Percentiles rank a stretch among this genome's conserved stretches.
Evolutionary conservation across 305 asterid species (phyloP).

Genomic region (Ilex paraguariensis): DNA sequence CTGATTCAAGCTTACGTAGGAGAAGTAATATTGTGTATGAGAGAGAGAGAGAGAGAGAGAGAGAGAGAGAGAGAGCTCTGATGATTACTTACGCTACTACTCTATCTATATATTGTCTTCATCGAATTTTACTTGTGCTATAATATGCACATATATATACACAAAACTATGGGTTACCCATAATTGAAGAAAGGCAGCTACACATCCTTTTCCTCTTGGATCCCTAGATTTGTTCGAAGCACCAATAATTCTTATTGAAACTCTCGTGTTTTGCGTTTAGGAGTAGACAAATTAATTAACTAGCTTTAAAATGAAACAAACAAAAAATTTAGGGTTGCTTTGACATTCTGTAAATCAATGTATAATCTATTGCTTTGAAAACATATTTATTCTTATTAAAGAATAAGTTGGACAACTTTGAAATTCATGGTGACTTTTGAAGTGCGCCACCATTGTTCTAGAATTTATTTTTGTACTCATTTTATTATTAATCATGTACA

Average conservation of each 20-base stretch:
- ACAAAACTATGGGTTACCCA: not conserved
- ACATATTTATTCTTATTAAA: conserved; percentile 5
- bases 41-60: too few relatives aligned
- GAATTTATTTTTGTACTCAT: too few relatives aligned
- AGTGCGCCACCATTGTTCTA: not conserved
- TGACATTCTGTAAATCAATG: conserved; percentile 9
- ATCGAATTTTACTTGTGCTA: too few relatives aligned
- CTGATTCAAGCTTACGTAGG: not conserved
- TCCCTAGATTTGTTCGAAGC: too few relatives aligned
- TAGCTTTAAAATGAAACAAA: conserved; percentile 30
- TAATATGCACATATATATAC: too few relatives aligned
- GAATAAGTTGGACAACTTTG: conserved; percentile 22
- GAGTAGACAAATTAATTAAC: not conserved
- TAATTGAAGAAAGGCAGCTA: not conserved
- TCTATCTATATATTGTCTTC: too few relatives aligned
- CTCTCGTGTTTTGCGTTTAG: not conserved
- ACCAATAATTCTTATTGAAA: too few relatives aligned
- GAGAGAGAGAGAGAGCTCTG: too few relatives aligned
- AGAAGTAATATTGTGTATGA: too few relatives aligned
- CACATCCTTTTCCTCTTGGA: not conserved
- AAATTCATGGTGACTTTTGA: conserved; percentile 22
- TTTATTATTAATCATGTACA: too few relatives aligned
- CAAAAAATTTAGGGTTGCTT: not conserved
- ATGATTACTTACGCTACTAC: too few relatives aligned
- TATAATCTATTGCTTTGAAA: conserved; percentile 5